A percentile compares a stretch with the other conserved stretches of the same genome.
Evolutionary conservation across 805 yeast genomes (phyloP).

Genomic region (Saccharomycopsis capsularis): DNA sequence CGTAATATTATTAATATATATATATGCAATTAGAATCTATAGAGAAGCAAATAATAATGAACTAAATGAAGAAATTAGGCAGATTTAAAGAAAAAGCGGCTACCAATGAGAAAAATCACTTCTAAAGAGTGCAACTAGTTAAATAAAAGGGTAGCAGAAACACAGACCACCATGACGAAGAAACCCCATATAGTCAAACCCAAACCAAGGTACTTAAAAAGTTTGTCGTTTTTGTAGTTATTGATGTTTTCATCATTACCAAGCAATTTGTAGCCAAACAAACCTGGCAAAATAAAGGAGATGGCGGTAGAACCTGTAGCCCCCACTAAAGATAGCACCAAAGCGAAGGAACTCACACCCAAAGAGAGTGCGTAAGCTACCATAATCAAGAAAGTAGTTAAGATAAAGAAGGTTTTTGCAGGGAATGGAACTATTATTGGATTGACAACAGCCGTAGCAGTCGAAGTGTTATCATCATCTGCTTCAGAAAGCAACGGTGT

Average conservation of each 20-base stretch:
- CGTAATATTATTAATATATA: too few species aligned
- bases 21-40: too few species aligned
- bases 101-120: too few species aligned
- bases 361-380: constrained; percentile 51
- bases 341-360: constrained; percentile 55
- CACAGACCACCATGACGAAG: constrained; percentile 61
- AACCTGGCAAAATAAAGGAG: constrained; percentile 71
- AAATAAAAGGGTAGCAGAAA: constrained; percentile 30
- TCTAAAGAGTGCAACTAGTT: background rate
- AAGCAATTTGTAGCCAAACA: constrained; percentile 61
- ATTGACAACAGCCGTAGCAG: constrained; percentile 16
- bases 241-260: constrained; percentile 19
- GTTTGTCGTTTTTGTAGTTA: constrained; percentile 25
- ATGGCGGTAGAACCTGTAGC: constrained; percentile 80
- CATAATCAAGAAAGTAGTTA: constrained; percentile 42
- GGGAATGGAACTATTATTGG: constrained; percentile 40
- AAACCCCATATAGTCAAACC: constrained; percentile 62
- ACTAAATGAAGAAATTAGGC: too few species aligned
- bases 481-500: constrained; percentile 10
- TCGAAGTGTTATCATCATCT: background rate
- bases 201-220: constrained; percentile 44
- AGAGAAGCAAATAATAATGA: too few species aligned
- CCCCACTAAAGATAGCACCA: constrained; percentile 67
- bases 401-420: constrained; percentile 37
- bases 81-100: too few species aligned